These are phyloP conservation scores for Globisporangium viniferum DNA, from an alignment of 352 stramenopile genomes.

Conservation along the genomic window DNA sequence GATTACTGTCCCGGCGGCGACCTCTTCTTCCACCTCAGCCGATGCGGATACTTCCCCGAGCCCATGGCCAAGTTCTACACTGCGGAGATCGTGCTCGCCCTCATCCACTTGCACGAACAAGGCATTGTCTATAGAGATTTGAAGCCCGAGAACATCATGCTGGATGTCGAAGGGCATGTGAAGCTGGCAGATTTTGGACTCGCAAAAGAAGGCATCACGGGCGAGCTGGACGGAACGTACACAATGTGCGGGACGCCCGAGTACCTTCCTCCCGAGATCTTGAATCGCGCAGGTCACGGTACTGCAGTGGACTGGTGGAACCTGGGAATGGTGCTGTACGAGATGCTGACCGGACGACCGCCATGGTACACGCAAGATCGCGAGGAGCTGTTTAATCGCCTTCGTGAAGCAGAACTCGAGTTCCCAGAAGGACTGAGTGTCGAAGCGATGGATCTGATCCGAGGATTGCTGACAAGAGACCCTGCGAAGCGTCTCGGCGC, in stretches of 20 bases:
- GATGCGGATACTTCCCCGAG: conserved; percentile 76
- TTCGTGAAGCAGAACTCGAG: conserved; percentile 64
- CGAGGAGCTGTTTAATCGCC: conserved; percentile 64
- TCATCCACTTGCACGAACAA: conserved; percentile 85
- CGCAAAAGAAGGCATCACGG: conserved; percentile 72
- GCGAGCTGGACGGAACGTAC: conserved; percentile 70
- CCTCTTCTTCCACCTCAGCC: conserved; percentile 80
- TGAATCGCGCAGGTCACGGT: conserved; percentile 75
- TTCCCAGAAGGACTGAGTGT: conserved; percentile 66
- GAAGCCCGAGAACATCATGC: conserved; percentile 87
- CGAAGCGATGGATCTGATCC: conserved; percentile 77
- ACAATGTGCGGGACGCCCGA: conserved; percentile 88
- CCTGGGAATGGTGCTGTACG: conserved; percentile 80
- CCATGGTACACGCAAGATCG: conserved; percentile 83
- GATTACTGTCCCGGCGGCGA: conserved; percentile 85
- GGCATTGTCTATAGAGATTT: conserved; percentile 82
- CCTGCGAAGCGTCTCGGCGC: conserved; percentile 89
- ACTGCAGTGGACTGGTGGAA: conserved; percentile 87
- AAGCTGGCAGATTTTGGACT: conserved; percentile 83
- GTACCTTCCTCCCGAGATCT: conserved; percentile 79
- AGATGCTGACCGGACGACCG: conserved; percentile 75
- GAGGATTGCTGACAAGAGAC: conserved; percentile 90
- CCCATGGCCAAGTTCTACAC: conserved; percentile 82
- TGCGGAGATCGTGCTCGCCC: conserved; percentile 78
- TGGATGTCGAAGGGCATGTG: conserved; percentile 81